Conservation (phyloP, 805 yeast genomes). For the Wickerhamiella bombiphila region DNA sequence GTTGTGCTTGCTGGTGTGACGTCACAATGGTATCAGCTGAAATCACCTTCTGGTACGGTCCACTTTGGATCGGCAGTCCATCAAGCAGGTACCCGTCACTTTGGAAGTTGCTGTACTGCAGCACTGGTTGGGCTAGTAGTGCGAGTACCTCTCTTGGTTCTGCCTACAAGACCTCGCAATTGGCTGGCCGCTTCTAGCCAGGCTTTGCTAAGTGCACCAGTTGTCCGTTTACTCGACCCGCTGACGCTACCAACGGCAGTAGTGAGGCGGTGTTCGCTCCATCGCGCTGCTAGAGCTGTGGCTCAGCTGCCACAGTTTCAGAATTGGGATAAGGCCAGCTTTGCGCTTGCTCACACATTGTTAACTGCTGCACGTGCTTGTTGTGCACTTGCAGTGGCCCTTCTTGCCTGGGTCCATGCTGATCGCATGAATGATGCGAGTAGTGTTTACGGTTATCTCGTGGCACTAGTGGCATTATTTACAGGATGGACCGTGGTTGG, state of each 20-base stretch:
- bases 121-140: constrained; percentile 22
- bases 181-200: constrained; percentile 18
- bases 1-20: constrained; percentile 25
- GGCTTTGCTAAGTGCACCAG: constrained; percentile 14
- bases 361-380: constrained; percentile 25
- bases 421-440: constrained; percentile 23
- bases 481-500: constrained; percentile 32
- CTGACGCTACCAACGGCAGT: constrained; percentile 27
- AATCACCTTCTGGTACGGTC: constrained; percentile 14
- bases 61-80: constrained; percentile 4
- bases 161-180: constrained; percentile 21
- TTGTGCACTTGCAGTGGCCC: constrained; percentile 26
- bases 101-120: constrained; percentile 26
- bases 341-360: constrained; percentile 25
- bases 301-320: constrained; percentile 9
- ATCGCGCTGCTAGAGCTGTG: constrained; percentile 22
- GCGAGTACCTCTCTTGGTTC: constrained; percentile 25
- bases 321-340: constrained; percentile 22
- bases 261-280: constrained; percentile 22
- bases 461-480: constrained; percentile 27
- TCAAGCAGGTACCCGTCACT: constrained; percentile 21
- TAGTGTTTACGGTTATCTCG: constrained; percentile 27
- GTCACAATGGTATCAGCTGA: constrained; percentile 27
- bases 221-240: constrained; percentile 21
- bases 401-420: constrained; percentile 29